A percentile compares a stretch with the other conserved stretches of the same genome.
These are phyloP conservation scores for Boletellus sp. DNA, from an alignment of 768 basidiomycete genomes.

Conservation along the genomic window DNA sequence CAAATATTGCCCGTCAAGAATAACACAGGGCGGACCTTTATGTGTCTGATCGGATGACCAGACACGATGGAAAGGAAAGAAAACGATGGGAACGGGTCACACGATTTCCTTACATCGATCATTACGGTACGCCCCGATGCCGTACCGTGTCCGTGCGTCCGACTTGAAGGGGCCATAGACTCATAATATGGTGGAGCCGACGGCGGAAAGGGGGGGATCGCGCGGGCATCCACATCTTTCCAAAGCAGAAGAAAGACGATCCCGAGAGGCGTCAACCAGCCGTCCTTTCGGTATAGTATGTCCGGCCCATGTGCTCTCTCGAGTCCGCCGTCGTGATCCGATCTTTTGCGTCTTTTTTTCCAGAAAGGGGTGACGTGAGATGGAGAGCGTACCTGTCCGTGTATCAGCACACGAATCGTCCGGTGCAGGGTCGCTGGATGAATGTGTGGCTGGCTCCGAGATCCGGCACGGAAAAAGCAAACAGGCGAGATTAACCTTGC, in stretches of 20 bases:
- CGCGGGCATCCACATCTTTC: slow-evolving; percentile 23
- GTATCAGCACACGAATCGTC: neutral
- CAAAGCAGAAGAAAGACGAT: slow-evolving; percentile 14
- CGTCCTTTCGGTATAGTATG: neutral
- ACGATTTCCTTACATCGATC: slow-evolving; percentile 4
- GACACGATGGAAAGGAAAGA: neutral
- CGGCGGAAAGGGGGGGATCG: slow-evolving; percentile 9
- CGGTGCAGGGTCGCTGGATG: neutral
- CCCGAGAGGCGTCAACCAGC: slow-evolving; percentile 9
- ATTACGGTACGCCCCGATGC: slow-evolving; percentile 10
- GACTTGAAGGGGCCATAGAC: too few species aligned
- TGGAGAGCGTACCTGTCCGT: neutral
- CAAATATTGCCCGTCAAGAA: neutral
- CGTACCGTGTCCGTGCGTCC: slow-evolving; percentile 4
- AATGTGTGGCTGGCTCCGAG: slow-evolving; percentile 4
- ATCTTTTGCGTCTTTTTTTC: slow-evolving; percentile 5
- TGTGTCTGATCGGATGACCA: slow-evolving; percentile 2
- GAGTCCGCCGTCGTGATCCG: slow-evolving; percentile 6
- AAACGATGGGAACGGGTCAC: neutral
- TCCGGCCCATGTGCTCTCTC: neutral
- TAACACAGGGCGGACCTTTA: neutral
- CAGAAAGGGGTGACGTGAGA: neutral
- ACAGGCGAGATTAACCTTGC: slow-evolving; percentile 28
- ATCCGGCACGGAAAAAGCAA: slow-evolving; percentile 12
- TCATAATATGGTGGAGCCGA: neutral